Conservation (phyloP, 768 basidiomycete species). For the Peribolospora kevripleyi region DNA sequence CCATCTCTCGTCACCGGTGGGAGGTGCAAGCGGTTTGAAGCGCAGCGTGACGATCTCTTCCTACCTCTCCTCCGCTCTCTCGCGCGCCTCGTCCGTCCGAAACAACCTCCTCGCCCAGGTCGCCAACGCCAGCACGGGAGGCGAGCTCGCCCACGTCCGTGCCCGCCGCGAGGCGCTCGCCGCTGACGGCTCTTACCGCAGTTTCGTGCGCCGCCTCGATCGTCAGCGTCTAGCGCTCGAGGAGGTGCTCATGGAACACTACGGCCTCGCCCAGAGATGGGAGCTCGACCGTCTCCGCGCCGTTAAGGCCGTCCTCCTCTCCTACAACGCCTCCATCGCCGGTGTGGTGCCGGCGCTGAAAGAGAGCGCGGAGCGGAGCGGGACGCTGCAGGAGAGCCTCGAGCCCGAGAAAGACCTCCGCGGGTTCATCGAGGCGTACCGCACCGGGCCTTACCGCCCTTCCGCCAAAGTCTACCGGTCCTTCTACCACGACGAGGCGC, state of each 20-base stretch:
- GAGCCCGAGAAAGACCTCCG: conserved; percentile 4
- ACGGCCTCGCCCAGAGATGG: conserved; percentile 6
- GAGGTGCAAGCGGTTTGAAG: no score
- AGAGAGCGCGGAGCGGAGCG: background rate
- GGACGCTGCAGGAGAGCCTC: conserved; percentile 3
- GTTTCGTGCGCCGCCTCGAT: no score
- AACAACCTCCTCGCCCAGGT: no score
- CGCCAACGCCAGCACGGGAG: no score
- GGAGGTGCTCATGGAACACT: conserved; percentile 4
- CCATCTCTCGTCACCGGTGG: no score
- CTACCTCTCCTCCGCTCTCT: no score
- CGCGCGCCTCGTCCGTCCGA: no score
- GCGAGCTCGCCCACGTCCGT: no score
- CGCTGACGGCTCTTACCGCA: background rate
- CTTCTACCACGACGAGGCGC: conserved; percentile 5
- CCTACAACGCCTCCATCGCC: conserved; percentile 1
- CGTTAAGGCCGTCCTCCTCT: conserved; percentile 3
- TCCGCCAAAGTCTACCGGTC: conserved; percentile 43
- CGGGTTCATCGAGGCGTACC: conserved; percentile 4
- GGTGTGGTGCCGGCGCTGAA: background rate
- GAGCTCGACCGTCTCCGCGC: conserved; percentile 9
- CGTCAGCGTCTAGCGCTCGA: conserved; percentile 7
- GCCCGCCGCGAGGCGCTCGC: background rate
- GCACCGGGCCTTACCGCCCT: conserved; percentile 81
- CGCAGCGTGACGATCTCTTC: no score